phyloP scores from a whole-genome alignment of 257 asterid species.

The Solanum pennellii region DNA sequence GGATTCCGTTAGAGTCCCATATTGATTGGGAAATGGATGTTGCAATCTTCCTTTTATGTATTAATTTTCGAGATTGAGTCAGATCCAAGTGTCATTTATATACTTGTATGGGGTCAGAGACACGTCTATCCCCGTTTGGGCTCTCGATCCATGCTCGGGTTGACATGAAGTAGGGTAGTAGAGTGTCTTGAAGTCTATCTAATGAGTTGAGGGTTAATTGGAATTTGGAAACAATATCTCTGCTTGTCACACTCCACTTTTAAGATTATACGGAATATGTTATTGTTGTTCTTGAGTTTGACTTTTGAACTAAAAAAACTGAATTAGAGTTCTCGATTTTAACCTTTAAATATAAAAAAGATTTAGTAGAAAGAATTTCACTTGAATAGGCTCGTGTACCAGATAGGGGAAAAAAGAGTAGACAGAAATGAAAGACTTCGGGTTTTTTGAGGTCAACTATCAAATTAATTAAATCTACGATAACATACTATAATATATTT shows the following conservation, averaged over 20 bases:
- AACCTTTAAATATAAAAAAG: too few relatives aligned
- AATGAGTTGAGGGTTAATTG: neutral
- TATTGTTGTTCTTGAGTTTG: neutral
- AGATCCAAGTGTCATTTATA: neutral
- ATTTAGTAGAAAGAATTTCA: neutral
- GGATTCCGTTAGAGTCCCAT: neutral
- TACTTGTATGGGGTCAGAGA: neutral
- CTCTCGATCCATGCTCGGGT: neutral
- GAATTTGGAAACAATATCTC: neutral
- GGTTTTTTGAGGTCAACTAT: neutral
- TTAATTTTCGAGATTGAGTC: neutral
- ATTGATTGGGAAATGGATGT: neutral
- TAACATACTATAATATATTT: too few relatives aligned
- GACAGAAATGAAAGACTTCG: neutral
- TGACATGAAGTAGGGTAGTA: neutral
- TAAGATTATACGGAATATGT: neutral
- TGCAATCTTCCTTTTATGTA: neutral
- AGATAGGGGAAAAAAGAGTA: neutral
- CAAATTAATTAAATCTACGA: neutral
- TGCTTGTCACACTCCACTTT: fast-evolving
- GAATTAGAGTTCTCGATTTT: too few relatives aligned
- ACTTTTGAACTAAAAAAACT: neutral
- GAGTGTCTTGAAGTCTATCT: neutral
- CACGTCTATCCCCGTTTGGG: neutral
- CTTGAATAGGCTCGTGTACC: neutral